Base-by-base conservation (phyloP, 1,139 yeast genomes). In the Debaryomyces coudertii region DNA sequence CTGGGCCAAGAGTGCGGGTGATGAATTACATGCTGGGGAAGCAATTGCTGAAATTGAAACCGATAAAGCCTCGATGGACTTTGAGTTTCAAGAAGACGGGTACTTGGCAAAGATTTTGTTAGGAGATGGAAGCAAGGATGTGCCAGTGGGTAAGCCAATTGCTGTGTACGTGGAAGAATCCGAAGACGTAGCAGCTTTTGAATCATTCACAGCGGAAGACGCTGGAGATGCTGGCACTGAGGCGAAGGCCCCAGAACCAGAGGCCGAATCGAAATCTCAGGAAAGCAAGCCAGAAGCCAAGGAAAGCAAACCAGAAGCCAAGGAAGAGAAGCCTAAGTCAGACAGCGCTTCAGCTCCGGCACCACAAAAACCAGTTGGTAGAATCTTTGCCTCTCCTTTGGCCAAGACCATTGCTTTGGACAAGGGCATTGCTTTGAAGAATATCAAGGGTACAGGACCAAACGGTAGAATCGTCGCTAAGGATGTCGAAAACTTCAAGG, bases 51-150 rank as follows among this genome's bases (percentile, higher is more conserved):
- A 93, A 71, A 87, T 93, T 55, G 99, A 93, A 75, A 93, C 99
- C 55, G 99, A 93, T 69, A 93, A 93, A 78, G 99, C 99, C 48
- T 87, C 92, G 54, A 93, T 93, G 97, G 99, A 95, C 73, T 93
- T 90, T 62, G 99, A 93, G 73, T 93, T 93, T 78, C 98, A 92
- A 76, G 99, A 95, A 60, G 99, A 95, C 49, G 99, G 99, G 49
- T 90, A 66, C 75, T 77, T 93, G 63, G 98, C 99, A 55, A 89
- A 93, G 78, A 85, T 90, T 57, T 77, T 95, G 57, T 79, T 90
- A 53, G 90, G 82, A 30, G 92, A 85, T 54, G 97, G 98, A 45
- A 71, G 96, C 50, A 85, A 90, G 70, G 97, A 93, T 61, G 76
- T 95, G 47, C 90, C 95, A 42, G 96, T 93, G 45, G 96, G 96